Percentiles rank a stretch among this genome's conserved stretches.
Conservation (phyloP, 75 land plant genomes). For the Pinus albicaulis region DNA sequence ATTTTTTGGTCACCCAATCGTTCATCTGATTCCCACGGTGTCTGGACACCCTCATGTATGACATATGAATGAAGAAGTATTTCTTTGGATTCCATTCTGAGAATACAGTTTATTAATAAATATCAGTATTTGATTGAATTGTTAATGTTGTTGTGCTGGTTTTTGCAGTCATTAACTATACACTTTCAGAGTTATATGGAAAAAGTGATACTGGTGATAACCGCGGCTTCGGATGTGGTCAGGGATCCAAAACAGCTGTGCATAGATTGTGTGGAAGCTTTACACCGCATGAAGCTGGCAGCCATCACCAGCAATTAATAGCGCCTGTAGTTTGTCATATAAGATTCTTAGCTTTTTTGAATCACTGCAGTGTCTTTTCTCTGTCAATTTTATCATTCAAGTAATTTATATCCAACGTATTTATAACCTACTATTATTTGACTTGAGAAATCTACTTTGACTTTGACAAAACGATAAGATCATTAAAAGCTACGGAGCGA, state of each 20-base stretch:
- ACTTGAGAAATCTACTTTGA: no score
- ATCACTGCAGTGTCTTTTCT: no score
- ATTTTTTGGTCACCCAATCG: constrained; percentile 63
- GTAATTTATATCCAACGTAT: no score
- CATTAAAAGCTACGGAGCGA: no score
- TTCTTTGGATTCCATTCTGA: neutral
- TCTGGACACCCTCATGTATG: constrained; percentile 78
- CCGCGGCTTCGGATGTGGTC: constrained; percentile 43
- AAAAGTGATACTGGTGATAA: constrained; percentile 50
- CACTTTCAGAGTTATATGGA: constrained; percentile 69
- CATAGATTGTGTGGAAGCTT: constrained; percentile 40
- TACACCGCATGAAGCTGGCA: constrained; percentile 37
- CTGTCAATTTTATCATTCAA: no score
- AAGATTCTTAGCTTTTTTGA: neutral
- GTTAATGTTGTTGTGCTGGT: neutral
- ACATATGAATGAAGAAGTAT: no score
- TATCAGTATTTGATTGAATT: no score
- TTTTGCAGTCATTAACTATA: constrained; percentile 55
- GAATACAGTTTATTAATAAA: neutral
- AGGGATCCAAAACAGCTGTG: constrained; percentile 62
- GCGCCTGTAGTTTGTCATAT: neutral
- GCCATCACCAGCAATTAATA: neutral
- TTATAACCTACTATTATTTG: no score
- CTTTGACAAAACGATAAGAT: no score
- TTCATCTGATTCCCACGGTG: constrained; percentile 53